A percentile compares a stretch with the other conserved stretches of the same genome.
Evolutionary conservation across 345 rosid species (phyloP).

Genomic region (Cardamine resedifolia): DNA sequence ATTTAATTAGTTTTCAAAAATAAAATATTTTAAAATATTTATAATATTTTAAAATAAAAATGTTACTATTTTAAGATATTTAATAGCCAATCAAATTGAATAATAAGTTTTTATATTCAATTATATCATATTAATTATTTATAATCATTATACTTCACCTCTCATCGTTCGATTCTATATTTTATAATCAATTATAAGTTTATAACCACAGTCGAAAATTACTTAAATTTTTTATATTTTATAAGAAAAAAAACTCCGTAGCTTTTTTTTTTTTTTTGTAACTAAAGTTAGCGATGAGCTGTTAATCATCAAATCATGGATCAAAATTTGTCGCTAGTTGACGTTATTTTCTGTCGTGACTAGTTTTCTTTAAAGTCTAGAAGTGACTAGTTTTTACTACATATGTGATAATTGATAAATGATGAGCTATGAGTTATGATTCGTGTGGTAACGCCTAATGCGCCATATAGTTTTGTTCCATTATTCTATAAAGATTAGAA

Average conservation of each 20-base stretch:
- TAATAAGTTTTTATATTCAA: no score
- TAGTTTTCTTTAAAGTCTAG: background rate
- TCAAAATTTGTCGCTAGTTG: background rate
- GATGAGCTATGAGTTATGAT: background rate
- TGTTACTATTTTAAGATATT: no score
- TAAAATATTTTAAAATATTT: no score
- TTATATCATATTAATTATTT: no score
- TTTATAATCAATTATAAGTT: no score
- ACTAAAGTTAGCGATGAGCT: background rate
- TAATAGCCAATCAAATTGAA: no score
- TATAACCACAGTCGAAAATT: no score
- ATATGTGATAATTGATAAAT: background rate
- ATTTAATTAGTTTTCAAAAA: no score
- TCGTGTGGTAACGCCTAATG: slow-evolving; percentile 7
- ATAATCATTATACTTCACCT: no score
- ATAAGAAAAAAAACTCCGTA: background rate
- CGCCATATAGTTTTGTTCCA: slow-evolving; percentile 10
- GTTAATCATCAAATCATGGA: background rate
- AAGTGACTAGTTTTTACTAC: background rate
- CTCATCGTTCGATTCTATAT: no score
- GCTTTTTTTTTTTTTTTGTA: background rate
- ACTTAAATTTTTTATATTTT: background rate
- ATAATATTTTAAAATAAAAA: no score
- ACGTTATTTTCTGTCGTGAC: background rate
- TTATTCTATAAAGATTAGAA: slow-evolving; percentile 16